Evolutionary conservation across 208 protist genomes (phyloP).

Genomic region (Herpetomonas samuelpessoai): DNA sequence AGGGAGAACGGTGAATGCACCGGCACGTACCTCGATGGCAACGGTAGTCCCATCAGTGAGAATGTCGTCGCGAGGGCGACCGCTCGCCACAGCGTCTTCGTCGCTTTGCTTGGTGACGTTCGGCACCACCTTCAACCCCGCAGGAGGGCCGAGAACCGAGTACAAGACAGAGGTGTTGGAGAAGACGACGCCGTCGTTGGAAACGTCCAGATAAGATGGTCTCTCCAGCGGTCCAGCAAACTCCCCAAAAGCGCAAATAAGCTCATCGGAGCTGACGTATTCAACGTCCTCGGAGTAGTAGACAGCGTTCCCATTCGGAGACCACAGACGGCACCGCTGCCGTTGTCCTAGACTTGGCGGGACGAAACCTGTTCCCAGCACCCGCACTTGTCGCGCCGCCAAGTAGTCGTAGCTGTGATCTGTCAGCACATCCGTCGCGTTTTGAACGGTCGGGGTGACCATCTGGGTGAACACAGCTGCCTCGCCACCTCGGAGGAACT

Average conservation of each 20-base stretch:
- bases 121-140: not conserved
- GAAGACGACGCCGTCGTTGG: conserved; percentile 16
- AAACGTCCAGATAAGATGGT: conserved; percentile 7
- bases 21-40: too few relatives aligned
- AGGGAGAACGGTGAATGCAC: too few relatives aligned
- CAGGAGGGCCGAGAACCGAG: conserved; percentile 7
- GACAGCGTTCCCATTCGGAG: not conserved
- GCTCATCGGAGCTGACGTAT: not conserved
- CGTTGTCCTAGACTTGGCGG: not conserved
- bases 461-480: not conserved
- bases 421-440: not conserved
- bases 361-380: not conserved
- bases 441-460: not conserved
- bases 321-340: not conserved
- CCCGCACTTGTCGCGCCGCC: not conserved
- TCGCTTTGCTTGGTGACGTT: not conserved
- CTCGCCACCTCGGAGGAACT: not conserved
- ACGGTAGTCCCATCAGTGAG: too few relatives aligned
- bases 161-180: not conserved
- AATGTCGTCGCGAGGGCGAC: too few relatives aligned
- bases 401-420: not conserved
- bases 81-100: not conserved
- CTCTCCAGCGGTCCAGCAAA: not conserved
- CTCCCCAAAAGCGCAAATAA: conserved; percentile 9
- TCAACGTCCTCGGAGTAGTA: not conserved